Percentiles rank a stretch among this genome's conserved stretches.
phyloP scores from a whole-genome alignment of 2,329 filamentous ascomycete genomes.

The Trichoderma pleuroti region DNA sequence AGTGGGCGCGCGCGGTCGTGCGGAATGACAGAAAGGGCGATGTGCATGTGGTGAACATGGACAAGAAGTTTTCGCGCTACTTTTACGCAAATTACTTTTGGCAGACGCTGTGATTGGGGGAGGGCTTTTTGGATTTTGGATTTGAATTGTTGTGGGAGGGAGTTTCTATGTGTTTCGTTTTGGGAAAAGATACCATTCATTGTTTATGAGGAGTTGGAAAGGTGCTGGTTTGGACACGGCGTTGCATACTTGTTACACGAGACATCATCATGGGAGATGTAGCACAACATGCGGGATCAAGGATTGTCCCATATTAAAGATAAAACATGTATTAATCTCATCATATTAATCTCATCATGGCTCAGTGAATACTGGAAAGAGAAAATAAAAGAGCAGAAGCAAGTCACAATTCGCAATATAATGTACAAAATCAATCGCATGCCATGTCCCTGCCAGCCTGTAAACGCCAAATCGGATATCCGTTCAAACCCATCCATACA shows the following conservation, averaged over 20 bases:
- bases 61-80: slow-evolving; percentile 83
- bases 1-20: slow-evolving; percentile 82
- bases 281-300: not conserved
- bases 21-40: slow-evolving; percentile 83
- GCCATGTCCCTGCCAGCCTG: not conserved
- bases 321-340: not conserved
- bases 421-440: not conserved
- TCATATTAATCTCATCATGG: not conserved
- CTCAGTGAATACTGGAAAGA: not conserved
- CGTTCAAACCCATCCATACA: not conserved
- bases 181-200: slow-evolving; percentile 12
- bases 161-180: no score
- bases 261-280: not conserved
- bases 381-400: not conserved
- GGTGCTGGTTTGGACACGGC: not conserved
- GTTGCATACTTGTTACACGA: not conserved
- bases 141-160: no score
- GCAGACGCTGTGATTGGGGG: slow-evolving; percentile 65
- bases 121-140: not conserved
- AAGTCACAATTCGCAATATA: not conserved
- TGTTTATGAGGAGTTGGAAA: not conserved
- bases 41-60: slow-evolving; percentile 91
- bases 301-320: not conserved
- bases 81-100: slow-evolving; percentile 98
- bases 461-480: slow-evolving; percentile 10